Conservation (phyloP, 495 filamentous ascomycete genomes). For the Xylaria intraflava region DNA sequence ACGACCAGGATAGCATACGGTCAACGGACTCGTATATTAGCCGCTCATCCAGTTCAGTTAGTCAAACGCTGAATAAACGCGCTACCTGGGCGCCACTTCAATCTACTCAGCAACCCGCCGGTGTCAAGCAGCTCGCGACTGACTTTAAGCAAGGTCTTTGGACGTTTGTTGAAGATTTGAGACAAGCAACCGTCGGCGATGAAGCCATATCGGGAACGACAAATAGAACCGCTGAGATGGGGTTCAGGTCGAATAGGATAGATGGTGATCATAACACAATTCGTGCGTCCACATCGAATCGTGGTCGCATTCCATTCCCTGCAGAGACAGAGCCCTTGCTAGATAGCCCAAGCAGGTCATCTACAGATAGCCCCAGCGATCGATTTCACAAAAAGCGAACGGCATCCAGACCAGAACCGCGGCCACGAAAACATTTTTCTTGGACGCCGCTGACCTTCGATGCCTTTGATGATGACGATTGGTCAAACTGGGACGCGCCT, state of each 20-base stretch:
- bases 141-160: constrained; percentile 87
- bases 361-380: constrained; percentile 21
- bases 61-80: constrained; percentile 32
- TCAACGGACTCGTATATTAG: constrained; percentile 21
- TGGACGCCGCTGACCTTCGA: constrained; percentile 44
- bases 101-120: constrained; percentile 23
- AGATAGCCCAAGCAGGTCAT: constrained; percentile 17
- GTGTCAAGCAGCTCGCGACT: constrained; percentile 75
- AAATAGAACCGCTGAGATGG: constrained; percentile 24
- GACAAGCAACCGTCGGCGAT: constrained; percentile 91
- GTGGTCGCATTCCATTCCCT: constrained; percentile 23
- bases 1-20: constrained; percentile 22
- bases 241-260: constrained; percentile 21
- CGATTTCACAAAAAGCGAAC: constrained; percentile 21
- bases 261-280: constrained; percentile 33
- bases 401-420: constrained; percentile 18
- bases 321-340: constrained; percentile 12
- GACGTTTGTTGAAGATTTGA: constrained; percentile 93
- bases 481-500: constrained; percentile 66
- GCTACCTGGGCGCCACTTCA: constrained; percentile 43
- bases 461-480: constrained; percentile 59
- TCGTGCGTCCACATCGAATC: constrained; percentile 24
- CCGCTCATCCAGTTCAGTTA: constrained; percentile 17
- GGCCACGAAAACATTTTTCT: constrained; percentile 37
- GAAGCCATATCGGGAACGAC: constrained; percentile 58